These are phyloP conservation scores for Aspergillus transmontanensis DNA, from an alignment of 2,329 filamentous ascomycete species.

Conservation along the genomic window DNA sequence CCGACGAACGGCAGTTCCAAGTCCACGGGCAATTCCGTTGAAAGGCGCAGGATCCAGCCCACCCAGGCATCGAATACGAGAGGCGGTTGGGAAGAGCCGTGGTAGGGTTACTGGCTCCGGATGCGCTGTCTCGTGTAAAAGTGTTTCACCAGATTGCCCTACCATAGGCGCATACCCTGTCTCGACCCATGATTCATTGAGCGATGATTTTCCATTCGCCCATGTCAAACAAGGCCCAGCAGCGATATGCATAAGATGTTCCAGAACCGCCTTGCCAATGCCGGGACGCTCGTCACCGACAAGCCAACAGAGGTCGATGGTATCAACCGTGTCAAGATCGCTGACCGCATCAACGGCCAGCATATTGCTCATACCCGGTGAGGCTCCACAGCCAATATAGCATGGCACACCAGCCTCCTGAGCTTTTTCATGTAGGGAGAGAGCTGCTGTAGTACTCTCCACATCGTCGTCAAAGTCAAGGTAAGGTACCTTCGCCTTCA, in stretches of 20 bases:
- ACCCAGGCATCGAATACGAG: conserved; percentile 16
- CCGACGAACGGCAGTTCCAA: conserved; percentile 4
- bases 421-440: conserved; percentile 4
- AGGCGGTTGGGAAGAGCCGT: conserved; percentile 13
- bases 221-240: conserved; percentile 22
- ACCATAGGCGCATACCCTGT: conserved; percentile 18
- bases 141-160: conserved; percentile 4
- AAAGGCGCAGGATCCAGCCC: no score
- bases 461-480: conserved; percentile 19
- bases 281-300: conserved; percentile 17
- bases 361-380: conserved; percentile 12
- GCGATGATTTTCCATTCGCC: conserved; percentile 6
- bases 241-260: conserved; percentile 22
- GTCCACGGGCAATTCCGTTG: conserved; percentile 11
- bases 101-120: conserved; percentile 21
- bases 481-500: conserved; percentile 13
- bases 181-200: conserved; percentile 22
- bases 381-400: conserved; percentile 12
- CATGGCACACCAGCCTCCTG: conserved; percentile 9
- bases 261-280: conserved; percentile 19
- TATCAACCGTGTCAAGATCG: conserved; percentile 19
- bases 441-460: conserved; percentile 7
- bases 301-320: conserved; percentile 19
- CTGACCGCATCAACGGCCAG: conserved; percentile 9
- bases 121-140: conserved; percentile 21